Evolutionary conservation across 2,329 filamentous ascomycete genomes (phyloP).

Genomic region (Helotiales sp.): DNA sequence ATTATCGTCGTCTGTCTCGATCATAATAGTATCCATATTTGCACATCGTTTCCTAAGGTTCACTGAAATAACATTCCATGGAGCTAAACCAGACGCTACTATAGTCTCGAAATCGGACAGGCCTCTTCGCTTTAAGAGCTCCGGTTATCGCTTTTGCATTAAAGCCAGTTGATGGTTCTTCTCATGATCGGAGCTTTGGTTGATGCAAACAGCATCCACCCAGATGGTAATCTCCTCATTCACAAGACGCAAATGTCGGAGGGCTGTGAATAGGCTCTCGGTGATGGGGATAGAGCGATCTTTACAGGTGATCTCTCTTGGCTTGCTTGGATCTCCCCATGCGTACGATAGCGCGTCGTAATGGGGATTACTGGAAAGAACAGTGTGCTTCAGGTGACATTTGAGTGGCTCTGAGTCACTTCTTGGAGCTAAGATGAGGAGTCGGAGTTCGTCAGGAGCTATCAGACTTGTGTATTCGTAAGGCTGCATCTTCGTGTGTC

Average conservation of each 20-base stretch:
- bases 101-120: too few relatives aligned
- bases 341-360: not conserved
- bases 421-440: not conserved
- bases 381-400: not conserved
- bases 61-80: too few relatives aligned
- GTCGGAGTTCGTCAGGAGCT: not conserved
- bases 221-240: not conserved
- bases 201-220: not conserved
- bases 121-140: too few relatives aligned
- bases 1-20: too few relatives aligned
- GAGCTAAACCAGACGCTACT: too few relatives aligned
- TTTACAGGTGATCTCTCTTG: not conserved
- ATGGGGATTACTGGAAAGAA: not conserved
- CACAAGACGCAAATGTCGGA: not conserved
- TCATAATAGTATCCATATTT: too few relatives aligned
- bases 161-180: not conserved
- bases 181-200: not conserved
- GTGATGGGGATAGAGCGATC: not conserved
- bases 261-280: not conserved
- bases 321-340: not conserved
- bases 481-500: not conserved
- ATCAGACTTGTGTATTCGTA: not conserved
- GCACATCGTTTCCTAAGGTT: too few relatives aligned
- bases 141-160: too few relatives aligned
- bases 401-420: not conserved